Evolutionary conservation across 2,329 filamentous ascomycete species (phyloP).

Genomic region (Penicillium sp.): DNA sequence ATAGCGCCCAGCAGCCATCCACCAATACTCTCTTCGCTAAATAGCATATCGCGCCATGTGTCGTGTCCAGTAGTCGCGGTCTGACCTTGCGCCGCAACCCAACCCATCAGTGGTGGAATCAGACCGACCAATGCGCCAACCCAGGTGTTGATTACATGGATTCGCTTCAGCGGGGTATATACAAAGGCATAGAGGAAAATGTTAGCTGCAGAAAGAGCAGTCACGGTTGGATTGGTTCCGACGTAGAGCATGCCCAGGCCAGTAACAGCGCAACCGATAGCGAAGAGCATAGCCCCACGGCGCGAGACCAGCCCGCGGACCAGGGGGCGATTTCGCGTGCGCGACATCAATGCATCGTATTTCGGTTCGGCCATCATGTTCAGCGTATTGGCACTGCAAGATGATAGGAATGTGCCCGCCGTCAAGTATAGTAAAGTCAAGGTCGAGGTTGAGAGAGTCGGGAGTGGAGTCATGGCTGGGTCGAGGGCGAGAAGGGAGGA

Average conservation of each 20-base stretch:
- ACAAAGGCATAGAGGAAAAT: conserved; percentile 87
- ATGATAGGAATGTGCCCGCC: conserved; percentile 82
- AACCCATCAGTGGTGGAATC: conserved; percentile 96
- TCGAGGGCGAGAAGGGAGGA: conserved; percentile 84
- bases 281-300: conserved; percentile 76
- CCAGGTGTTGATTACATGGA: conserved; percentile 91
- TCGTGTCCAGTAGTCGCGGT: conserved; percentile 72
- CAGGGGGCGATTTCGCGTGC: conserved; percentile 88
- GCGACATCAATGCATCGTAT: conserved; percentile 88
- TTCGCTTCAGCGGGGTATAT: conserved; percentile 90
- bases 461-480: conserved; percentile 61
- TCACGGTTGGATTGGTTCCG: conserved; percentile 92
- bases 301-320: conserved; percentile 78
- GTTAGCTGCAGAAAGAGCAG: conserved; percentile 81
- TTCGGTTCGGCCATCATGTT: conserved; percentile 97
- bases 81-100: conserved; percentile 92
- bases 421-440: conserved; percentile 92
- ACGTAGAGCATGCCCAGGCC: conserved; percentile 79
- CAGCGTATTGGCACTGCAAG: conserved; percentile 88
- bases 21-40: conserved; percentile 70
- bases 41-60: conserved; percentile 76
- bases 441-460: conserved; percentile 73
- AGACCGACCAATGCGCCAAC: conserved; percentile 89
- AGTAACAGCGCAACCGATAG: conserved; percentile 68
- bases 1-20: conserved; percentile 87